Base-by-base conservation (phyloP, 1,284 basidiomycete species). In the Ganoderma lingzhi region DNA sequence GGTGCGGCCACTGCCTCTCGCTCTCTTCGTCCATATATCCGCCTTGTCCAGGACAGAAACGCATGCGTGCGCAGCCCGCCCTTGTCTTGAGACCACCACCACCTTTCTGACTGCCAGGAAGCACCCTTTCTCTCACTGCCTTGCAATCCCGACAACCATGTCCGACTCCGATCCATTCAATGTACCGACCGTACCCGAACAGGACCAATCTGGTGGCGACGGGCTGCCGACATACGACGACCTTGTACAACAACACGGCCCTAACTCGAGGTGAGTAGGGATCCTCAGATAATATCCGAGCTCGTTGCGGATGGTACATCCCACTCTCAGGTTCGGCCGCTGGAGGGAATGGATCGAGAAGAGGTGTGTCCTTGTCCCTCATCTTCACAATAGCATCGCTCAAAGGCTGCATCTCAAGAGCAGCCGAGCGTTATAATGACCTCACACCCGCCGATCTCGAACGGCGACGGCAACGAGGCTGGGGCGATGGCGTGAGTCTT, bases 311-410 rank as follows among this genome's bases (percentile, higher is more conserved):
- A 62, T 62, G n/a, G 62, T 45, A 39, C 35, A 15, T 44, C 42
- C 42, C 17, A n/a, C 62, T n/a, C 32, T 42, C 73, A 93, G 93
- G 76, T 94, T 95, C 75, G 93, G 93, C 48, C 85, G 93, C 70
- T 95, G 93, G 93, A 87, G 85, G 77, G 87, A 89, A 23, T 95
- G 93, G 93, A 92, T 95, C 69, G 93, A 95, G 82, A 95, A 95
- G 80, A 86, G 93, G 93, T 91, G 71, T 66, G 80, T 70, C 4
- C 48, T 39, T n/a, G 30, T 19, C 59, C 15, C 42, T 35, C 35
- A 45, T n/a, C 32, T 37, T 45, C 37, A 63, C 62, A 42, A 23
- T 58, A 23, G 67, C 39, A 53, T 70, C 64, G 45, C 68, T 63
- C 62, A 70, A 53, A 63, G 62, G 41, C 32, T 70, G 55, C 58